phyloP scores from a whole-genome alignment of 2,329 filamentous ascomycete genomes.

The Diaporthe citri region DNA sequence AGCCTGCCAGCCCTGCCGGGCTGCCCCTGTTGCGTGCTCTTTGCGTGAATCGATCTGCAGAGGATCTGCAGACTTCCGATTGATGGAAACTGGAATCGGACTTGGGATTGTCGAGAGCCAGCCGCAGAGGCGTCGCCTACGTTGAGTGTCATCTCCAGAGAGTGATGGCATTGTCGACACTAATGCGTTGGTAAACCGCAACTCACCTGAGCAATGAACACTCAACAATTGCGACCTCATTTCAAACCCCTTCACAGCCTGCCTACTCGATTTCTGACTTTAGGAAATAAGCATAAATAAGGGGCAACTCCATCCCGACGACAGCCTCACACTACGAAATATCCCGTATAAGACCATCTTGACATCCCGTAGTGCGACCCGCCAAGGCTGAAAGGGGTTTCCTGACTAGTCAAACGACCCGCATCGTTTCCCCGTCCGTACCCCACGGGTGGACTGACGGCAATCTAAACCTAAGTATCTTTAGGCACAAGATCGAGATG shows the following conservation, averaged over 20 bases:
- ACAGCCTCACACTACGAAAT: neutral
- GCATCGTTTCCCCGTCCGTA: neutral
- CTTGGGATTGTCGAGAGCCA: neutral
- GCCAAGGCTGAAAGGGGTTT: neutral
- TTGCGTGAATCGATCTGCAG: neutral
- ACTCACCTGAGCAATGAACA: neutral
- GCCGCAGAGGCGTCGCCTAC: neutral
- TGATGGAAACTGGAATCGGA: neutral
- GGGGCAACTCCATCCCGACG: neutral
- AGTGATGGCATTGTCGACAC: neutral
- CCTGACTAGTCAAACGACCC: neutral
- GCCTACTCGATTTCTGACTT: neutral
- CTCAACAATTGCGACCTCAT: neutral
- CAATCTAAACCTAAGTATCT: neutral
- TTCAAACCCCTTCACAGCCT: neutral
- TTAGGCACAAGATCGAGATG: conserved; percentile 9
- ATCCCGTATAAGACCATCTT: neutral
- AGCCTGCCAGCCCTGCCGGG: neutral
- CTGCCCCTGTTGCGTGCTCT: neutral
- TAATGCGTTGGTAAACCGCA: neutral
- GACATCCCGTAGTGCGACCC: neutral
- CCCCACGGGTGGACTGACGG: conserved; percentile 15
- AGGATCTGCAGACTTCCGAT: neutral
- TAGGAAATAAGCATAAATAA: neutral
- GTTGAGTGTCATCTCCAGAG: neutral